Percentiles rank a stretch among this genome's conserved stretches.
Conservation (phyloP, 306 rosid species). For the Cercis canadensis region DNA sequence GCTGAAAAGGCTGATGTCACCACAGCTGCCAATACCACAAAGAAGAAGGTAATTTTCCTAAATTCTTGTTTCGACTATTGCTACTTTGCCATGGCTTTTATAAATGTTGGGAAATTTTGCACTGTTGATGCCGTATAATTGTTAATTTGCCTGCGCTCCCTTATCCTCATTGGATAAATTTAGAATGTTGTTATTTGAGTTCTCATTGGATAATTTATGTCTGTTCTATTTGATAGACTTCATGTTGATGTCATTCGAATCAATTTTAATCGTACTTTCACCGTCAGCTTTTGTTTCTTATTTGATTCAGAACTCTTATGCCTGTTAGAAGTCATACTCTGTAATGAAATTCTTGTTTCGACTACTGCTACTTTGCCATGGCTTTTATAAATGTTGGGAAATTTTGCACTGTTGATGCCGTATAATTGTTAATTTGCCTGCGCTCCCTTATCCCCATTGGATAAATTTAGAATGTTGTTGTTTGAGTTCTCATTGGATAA, state of each 20-base stretch:
- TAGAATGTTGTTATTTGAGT: too few species aligned
- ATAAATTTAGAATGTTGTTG: too few species aligned
- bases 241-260: not conserved
- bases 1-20: conserved; percentile 73
- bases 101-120: too few species aligned
- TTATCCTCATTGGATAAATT: not conserved
- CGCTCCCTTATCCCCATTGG: not conserved
- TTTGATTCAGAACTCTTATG: not conserved
- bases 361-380: too few species aligned
- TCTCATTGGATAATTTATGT: too few species aligned
- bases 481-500: too few species aligned
- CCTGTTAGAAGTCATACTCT: not conserved
- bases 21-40: conserved; percentile 49
- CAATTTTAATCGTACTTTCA: not conserved
- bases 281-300: not conserved
- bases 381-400: too few species aligned
- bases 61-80: too few species aligned
- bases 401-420: not conserved
- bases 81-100: too few species aligned
- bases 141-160: not conserved
- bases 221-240: too few species aligned
- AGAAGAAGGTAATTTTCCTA: conserved; percentile 68
- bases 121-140: not conserved
- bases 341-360: not conserved
- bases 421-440: not conserved